Conservation (phyloP, 345 rosid genomes). For the Reutealis trisperma region DNA sequence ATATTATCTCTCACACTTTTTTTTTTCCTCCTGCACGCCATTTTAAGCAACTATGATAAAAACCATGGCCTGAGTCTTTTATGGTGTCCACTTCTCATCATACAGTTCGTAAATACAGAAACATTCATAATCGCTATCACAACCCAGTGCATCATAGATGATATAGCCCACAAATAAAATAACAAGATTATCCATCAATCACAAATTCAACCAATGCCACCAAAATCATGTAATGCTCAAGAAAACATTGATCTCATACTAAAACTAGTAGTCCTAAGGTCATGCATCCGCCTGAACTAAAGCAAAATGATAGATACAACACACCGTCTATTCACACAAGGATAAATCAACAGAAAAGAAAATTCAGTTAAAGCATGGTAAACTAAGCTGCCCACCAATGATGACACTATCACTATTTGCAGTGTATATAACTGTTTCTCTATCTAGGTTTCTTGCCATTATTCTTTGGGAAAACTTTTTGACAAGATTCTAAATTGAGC, state of each 20-base stretch:
- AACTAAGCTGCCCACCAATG: slow-evolving; percentile 17
- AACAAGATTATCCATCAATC: neutral
- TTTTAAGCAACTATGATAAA: neutral
- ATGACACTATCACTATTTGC: slow-evolving; percentile 18
- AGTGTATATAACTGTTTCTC: slow-evolving; percentile 14
- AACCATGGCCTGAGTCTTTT: neutral
- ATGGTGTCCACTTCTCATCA: neutral
- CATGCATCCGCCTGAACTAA: slow-evolving; percentile 15
- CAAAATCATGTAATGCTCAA: neutral
- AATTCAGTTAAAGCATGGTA: slow-evolving; percentile 16
- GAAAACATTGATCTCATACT: slow-evolving; percentile 4
- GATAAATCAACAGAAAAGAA: slow-evolving; percentile 14
- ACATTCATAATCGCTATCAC: neutral
- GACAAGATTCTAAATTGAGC: slow-evolving; percentile 14
- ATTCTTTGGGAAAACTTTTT: slow-evolving; percentile 19
- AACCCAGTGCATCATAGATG: neutral
- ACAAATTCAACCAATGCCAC: neutral
- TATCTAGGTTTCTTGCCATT: slow-evolving; percentile 24
- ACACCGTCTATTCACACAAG: slow-evolving; percentile 21
- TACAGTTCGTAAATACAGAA: neutral
- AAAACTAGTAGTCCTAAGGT: slow-evolving; percentile 7
- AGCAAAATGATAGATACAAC: slow-evolving; percentile 20
- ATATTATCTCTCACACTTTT: too few relatives aligned
- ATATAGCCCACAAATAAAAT: neutral
- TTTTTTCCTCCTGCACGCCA: too few relatives aligned